Evolutionary conservation across 106 monocot genomes (phyloP).

Genomic region (Iris macrosiphon): DNA sequence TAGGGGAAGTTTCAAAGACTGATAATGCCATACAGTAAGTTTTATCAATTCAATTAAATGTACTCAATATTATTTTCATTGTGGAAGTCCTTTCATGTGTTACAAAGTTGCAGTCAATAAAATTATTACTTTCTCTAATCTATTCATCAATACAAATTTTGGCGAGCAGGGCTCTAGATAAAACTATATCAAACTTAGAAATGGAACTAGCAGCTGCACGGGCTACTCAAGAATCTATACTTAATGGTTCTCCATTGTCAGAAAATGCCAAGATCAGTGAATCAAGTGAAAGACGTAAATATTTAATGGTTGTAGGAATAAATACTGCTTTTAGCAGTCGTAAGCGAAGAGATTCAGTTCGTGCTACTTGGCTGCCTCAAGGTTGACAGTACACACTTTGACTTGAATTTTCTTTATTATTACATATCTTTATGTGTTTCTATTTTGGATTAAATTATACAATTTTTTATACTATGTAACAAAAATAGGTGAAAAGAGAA

Average conservation of each 20-base stretch:
- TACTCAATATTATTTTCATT: not conserved
- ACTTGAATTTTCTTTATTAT: slow-evolving; percentile 3
- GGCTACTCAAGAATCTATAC: slow-evolving; percentile 52
- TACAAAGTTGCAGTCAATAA: not conserved
- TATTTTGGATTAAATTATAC: not conserved
- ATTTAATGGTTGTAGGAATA: slow-evolving; percentile 80
- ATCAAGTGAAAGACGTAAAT: slow-evolving; percentile 27
- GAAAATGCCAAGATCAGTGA: slow-evolving; percentile 17
- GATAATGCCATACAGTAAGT: slow-evolving; percentile 19
- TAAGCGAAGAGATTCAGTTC: slow-evolving; percentile 78
- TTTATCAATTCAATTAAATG: not conserved
- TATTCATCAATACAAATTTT: not conserved
- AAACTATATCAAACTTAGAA: slow-evolving; percentile 76
- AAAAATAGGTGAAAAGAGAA: slow-evolving; percentile 60
- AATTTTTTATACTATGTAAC: not conserved
- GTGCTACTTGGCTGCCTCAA: slow-evolving; percentile 87
- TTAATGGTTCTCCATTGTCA: slow-evolving; percentile 43
- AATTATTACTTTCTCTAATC: not conserved
- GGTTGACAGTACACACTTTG: slow-evolving; percentile 24
- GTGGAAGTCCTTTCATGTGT: not conserved
- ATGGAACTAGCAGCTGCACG: slow-evolving; percentile 74
- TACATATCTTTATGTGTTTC: no score
- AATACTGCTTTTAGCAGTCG: slow-evolving; percentile 96
- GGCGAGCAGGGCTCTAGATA: slow-evolving; percentile 56
- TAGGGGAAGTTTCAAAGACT: slow-evolving; percentile 21